phyloP scores from a whole-genome alignment of 2,329 filamentous ascomycete species.

The Calonectria multiphialidica region DNA sequence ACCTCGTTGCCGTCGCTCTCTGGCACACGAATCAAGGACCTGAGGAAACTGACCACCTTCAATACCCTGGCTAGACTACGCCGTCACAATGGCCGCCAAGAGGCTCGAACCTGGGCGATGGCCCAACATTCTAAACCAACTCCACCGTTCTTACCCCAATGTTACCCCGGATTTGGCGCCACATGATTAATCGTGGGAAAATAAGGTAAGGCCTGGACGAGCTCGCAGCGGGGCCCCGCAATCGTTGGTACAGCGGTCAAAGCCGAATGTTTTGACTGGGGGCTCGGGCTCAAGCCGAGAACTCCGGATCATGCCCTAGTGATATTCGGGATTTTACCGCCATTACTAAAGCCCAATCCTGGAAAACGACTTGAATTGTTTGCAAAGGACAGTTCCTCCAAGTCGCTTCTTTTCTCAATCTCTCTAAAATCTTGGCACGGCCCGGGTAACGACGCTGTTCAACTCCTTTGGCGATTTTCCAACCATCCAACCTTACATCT shows the following conservation, averaged over 20 bases:
- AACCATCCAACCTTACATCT: too few species aligned
- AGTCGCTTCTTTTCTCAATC: not conserved
- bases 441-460: not conserved
- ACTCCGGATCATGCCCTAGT: not conserved
- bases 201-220: not conserved
- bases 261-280: not conserved
- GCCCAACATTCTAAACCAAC: not conserved
- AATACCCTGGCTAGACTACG: not conserved
- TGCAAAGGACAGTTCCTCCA: not conserved
- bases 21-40: not conserved
- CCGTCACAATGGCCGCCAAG: too few species aligned
- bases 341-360: not conserved
- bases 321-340: not conserved
- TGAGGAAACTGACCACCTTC: not conserved
- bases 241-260: not conserved
- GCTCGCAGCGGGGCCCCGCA: not conserved
- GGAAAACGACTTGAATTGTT: not conserved
- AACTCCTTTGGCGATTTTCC: not conserved
- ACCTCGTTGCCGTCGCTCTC: not conserved
- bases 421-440: not conserved
- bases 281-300: not conserved
- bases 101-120: not conserved
- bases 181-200: not conserved
- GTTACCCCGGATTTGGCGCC: not conserved
- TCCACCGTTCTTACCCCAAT: not conserved